Conservation (phyloP, 148 eudicot genomes). For the Camellia sinensis region DNA sequence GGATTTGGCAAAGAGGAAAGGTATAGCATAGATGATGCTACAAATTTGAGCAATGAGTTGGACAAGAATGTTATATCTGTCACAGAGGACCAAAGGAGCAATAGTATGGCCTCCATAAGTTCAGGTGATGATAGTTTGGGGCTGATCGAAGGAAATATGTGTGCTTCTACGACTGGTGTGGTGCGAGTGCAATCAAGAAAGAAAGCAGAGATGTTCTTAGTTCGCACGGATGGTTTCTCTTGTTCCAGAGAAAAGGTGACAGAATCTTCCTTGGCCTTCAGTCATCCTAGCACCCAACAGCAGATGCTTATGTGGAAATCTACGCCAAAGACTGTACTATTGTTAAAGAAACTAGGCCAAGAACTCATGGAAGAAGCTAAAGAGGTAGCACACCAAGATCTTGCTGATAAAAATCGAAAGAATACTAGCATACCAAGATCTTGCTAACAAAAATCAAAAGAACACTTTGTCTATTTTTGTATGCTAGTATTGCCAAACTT, state of each 20-base stretch:
- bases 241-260: slow-evolving; percentile 90
- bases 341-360: slow-evolving; percentile 80
- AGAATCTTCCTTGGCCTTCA: slow-evolving; percentile 93
- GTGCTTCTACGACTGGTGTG: slow-evolving; percentile 94
- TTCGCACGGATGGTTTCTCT: slow-evolving; percentile 93
- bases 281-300: slow-evolving; percentile 97
- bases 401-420: no score
- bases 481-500: background rate
- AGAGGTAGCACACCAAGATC: slow-evolving; percentile 50
- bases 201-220: slow-evolving; percentile 95
- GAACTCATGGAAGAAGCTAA: slow-evolving; percentile 95
- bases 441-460: no score
- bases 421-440: slow-evolving; percentile 4
- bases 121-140: slow-evolving; percentile 43
- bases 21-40: slow-evolving; percentile 21
- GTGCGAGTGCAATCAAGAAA: slow-evolving; percentile 88
- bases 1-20: slow-evolving; percentile 19
- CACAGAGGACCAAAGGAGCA: slow-evolving; percentile 31
- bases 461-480: background rate
- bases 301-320: slow-evolving; percentile 99
- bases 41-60: slow-evolving; percentile 19
- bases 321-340: slow-evolving; percentile 74
- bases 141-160: slow-evolving; percentile 65
- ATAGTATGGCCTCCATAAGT: slow-evolving; percentile 27
- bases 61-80: slow-evolving; percentile 22